Conservation (phyloP, 176 grass and related monocot genomes). For the Paspalum notatum region DNA sequence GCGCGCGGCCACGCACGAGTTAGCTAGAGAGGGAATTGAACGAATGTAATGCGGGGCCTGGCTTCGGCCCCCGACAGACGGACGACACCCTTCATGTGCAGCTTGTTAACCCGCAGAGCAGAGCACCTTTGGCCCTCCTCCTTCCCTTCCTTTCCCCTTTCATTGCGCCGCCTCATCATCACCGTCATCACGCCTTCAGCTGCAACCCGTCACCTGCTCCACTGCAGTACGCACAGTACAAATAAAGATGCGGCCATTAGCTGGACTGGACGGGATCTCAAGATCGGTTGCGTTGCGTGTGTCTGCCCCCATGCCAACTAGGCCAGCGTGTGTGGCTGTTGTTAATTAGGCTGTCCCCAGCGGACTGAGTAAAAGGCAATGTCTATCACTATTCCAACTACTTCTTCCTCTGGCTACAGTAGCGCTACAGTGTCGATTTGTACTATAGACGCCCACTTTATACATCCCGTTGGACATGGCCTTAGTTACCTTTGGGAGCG, state of each 20-base stretch:
- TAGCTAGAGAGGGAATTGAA: conserved; percentile 65
- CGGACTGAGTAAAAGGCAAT: no score
- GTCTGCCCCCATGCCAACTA: conserved; percentile 26
- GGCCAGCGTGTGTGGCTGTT: no score
- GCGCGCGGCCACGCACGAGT: conserved; percentile 40
- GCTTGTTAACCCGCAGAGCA: conserved; percentile 45
- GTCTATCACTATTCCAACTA: no score
- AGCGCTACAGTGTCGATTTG: no score
- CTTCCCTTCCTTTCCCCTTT: conserved; percentile 35
- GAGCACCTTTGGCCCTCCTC: conserved; percentile 42
- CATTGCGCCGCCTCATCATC: conserved; percentile 39
- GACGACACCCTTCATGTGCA: conserved; percentile 64
- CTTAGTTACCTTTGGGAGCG: conserved; percentile 87
- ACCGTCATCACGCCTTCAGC: conserved; percentile 55
- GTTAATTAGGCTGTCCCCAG: no score
- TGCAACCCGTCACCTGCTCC: conserved; percentile 80
- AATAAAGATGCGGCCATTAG: neutral
- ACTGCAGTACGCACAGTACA: conserved; percentile 60
- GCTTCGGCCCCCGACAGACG: conserved; percentile 42
- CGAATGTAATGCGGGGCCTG: conserved; percentile 57
- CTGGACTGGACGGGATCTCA: conserved; percentile 31
- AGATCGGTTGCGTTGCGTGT: neutral
- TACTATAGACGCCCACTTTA: no score
- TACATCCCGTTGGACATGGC: no score
- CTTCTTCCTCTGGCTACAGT: no score